Evolutionary conservation across 306 rosid genomes (phyloP).

Genomic region (Casuarina glauca): DNA sequence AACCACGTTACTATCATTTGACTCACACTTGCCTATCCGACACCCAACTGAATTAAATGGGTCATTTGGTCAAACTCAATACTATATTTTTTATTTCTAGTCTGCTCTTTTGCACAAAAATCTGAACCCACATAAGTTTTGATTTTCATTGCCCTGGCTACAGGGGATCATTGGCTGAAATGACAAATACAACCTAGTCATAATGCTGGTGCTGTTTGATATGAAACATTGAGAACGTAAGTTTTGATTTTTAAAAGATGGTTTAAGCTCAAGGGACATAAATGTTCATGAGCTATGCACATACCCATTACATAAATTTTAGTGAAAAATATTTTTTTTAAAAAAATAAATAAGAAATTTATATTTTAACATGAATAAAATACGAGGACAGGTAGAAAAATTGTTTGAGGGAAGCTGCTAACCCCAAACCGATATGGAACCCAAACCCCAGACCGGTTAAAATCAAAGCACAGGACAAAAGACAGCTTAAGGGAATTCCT

Average conservation of each 20-base stretch:
- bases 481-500: not conserved
- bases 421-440: too few relatives aligned
- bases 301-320: too few relatives aligned
- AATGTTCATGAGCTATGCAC: too few relatives aligned
- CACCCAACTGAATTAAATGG: not conserved
- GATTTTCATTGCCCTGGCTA: not conserved
- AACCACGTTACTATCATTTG: not conserved
- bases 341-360: too few relatives aligned
- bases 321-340: too few relatives aligned
- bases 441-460: too few relatives aligned
- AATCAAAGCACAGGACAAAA: not conserved
- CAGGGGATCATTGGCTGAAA: not conserved
- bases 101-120: not conserved
- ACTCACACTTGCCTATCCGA: not conserved
- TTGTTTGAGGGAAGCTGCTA: too few relatives aligned
- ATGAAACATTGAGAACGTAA: too few relatives aligned
- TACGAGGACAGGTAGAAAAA: too few relatives aligned
- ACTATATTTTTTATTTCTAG: not conserved
- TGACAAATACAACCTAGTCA: not conserved
- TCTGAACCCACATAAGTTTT: not conserved
- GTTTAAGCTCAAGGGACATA: too few relatives aligned
- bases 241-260: too few relatives aligned
- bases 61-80: not conserved
- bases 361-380: too few relatives aligned
- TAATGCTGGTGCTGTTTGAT: not conserved